phyloP scores from a whole-genome alignment of 371 early-diverging fungal species.

The Rhizomucor miehei region DNA sequence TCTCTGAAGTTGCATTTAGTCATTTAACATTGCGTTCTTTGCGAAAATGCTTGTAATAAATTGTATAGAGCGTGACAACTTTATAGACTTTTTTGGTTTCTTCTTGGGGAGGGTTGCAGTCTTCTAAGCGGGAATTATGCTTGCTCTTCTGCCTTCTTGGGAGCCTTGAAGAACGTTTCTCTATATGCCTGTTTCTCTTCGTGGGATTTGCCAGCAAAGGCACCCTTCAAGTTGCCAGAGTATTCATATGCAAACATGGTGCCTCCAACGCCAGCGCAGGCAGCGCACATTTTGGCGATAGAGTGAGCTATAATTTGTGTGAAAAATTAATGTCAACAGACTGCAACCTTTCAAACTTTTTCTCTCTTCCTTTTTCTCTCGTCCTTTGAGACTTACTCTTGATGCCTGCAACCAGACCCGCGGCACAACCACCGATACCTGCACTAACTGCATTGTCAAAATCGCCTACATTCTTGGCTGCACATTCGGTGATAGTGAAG shows the following conservation, averaged over 20 bases:
- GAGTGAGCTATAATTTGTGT: constrained; percentile 63
- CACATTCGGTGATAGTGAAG: constrained; percentile 67
- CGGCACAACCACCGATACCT: constrained; percentile 72
- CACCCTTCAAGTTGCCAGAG: constrained; percentile 63
- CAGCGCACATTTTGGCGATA: constrained; percentile 55
- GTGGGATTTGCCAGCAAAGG: constrained; percentile 41
- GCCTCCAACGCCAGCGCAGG: constrained; percentile 66
- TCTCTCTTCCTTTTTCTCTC: background rate
- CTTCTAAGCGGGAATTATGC: constrained; percentile 9
- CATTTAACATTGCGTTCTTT: constrained; percentile 38
- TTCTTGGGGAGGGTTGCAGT: background rate
- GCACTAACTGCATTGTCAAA: constrained; percentile 71
- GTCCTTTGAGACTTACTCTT: constrained; percentile 36
- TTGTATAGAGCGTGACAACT: background rate
- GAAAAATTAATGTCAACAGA: background rate
- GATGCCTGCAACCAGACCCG: constrained; percentile 71
- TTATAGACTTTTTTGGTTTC: no score
- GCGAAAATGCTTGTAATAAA: constrained; percentile 25
- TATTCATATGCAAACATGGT: constrained; percentile 73
- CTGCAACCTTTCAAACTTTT: no score
- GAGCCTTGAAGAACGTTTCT: constrained; percentile 48
- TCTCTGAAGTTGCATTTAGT: constrained; percentile 70
- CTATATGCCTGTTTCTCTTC: constrained; percentile 51
- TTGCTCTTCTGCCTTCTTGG: constrained; percentile 22
- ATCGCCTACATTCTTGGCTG: constrained; percentile 57